Base-by-base conservation (phyloP, 2,329 filamentous ascomycete genomes). In the Aureobasidium leucospermi region DNA sequence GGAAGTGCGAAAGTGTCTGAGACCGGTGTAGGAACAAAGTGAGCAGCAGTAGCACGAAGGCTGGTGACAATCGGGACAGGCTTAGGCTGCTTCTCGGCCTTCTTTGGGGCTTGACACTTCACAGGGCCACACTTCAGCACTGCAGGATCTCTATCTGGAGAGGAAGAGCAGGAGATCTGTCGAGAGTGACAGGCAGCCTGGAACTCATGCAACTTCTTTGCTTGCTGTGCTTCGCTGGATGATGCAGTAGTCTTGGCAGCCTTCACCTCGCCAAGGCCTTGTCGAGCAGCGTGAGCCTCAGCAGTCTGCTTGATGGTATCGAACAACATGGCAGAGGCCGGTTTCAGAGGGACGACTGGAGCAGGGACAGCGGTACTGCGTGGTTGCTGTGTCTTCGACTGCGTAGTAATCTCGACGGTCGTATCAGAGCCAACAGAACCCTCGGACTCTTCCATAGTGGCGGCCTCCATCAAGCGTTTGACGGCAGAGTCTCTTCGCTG, bases 1-100 rank as follows among this genome's bases (percentile, higher is more conserved):
- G 15, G 11, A 16, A 31, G 8, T 7, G 7, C 16, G 45, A 48
- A 51, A 1, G 34, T 16, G 4, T 41, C 32, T 11, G 31, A 32
- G 15, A 9, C 7, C 29, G 55, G 28, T n/a, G 53, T 55, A 29
- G 61, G 61, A 11, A 58, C 19, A 16, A 63, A 63, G 32, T 29
- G 39, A 11, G 61, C 47, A 31, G 61, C 61, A 60, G 58, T 60
- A 10, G 59, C 61, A n/a, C 61, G 61, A 10, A 63, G 59, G 43
- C 46, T 63, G 23, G 23, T 23, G 23, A 23, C 23, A 49, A 58
- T 41, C 38, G 19, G n/a, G 13, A 6, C 16, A 47, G 46, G 36
- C 19, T 16, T 41, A 41, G 45, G 19, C 38, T 41, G 39, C 15
- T 7, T 39, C 16, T 11, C 9, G 38, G 42, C 19, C 31, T 15